These are phyloP conservation scores for Kalmanozyma brasiliensis DNA, from an alignment of 1,284 basidiomycete species.

Conservation along the genomic window DNA sequence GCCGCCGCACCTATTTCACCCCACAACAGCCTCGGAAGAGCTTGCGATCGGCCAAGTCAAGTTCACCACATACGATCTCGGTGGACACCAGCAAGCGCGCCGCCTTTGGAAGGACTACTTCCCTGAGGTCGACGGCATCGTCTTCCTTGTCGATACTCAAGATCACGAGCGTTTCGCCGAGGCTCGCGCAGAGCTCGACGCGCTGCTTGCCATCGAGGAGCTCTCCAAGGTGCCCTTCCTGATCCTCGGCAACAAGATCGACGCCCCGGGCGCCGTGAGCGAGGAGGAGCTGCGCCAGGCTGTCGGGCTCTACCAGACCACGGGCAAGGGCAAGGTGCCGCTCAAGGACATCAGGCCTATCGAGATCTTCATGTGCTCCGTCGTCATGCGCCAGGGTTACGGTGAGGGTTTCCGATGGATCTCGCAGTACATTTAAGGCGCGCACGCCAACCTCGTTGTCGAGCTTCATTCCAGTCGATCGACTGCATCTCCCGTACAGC, in stretches of 20 bases:
- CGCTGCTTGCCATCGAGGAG: constrained; percentile 87
- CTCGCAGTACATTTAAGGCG: constrained; percentile 83
- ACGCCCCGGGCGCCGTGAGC: constrained; percentile 94
- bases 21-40: constrained; percentile 97
- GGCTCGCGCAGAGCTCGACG: constrained; percentile 95
- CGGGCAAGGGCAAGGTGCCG: constrained; percentile 97
- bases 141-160: constrained; percentile 97
- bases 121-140: constrained; percentile 98
- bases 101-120: constrained; percentile 99
- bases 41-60: constrained; percentile 98
- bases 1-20: background rate
- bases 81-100: constrained; percentile 96
- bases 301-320: constrained; percentile 96
- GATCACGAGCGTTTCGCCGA: constrained; percentile 96
- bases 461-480: no score
- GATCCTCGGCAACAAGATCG: constrained; percentile 99
- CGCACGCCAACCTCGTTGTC: no score
- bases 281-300: constrained; percentile 97
- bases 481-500: no score
- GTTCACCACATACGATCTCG: constrained; percentile 98
- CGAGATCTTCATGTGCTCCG: constrained; percentile 99
- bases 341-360: constrained; percentile 97
- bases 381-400: constrained; percentile 98
- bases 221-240: constrained; percentile 93
- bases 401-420: constrained; percentile 99